Conservation (phyloP, 495 filamentous ascomycete genomes). For the Penicillium coprophilum region DNA sequence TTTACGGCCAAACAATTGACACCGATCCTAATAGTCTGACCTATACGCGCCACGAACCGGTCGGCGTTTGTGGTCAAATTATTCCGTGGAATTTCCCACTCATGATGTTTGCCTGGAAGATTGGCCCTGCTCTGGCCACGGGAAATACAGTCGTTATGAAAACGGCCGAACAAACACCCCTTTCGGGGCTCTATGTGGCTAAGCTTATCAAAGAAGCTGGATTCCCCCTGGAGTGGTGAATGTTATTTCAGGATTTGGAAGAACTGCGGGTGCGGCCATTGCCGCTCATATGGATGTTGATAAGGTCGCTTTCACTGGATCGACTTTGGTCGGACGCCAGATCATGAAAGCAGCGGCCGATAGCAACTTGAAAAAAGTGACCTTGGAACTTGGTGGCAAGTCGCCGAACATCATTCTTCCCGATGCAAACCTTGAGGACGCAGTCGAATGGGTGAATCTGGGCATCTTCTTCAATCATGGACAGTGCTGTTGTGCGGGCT, state of each 20-base stretch:
- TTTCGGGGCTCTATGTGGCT: conserved; percentile 7
- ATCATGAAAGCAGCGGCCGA: conserved; percentile 86
- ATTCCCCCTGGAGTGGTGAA: conserved; percentile 87
- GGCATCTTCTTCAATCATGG: conserved; percentile 93
- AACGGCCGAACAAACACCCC: conserved; percentile 2
- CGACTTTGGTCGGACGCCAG: conserved; percentile 72
- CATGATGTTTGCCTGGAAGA: conserved; percentile 86
- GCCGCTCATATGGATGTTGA: conserved; percentile 88
- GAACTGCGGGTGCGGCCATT: conserved; percentile 78
- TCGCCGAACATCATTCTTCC: conserved; percentile 87
- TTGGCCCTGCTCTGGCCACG: conserved; percentile 66
- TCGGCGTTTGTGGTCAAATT: conserved; percentile 76
- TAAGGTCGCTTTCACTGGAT: conserved; percentile 91
- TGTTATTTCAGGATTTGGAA: conserved; percentile 81
- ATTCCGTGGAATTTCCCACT: conserved; percentile 91
- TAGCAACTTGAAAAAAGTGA: conserved; percentile 91
- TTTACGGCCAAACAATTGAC: conserved; percentile 86
- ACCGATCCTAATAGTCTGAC: conserved; percentile 72
- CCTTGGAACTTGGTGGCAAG: conserved; percentile 87
- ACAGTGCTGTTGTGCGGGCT: conserved; percentile 87
- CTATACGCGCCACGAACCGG: conserved; percentile 76
- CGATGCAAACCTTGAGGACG: conserved; percentile 83
- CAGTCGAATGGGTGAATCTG: conserved; percentile 87
- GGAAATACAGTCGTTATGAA: conserved; percentile 10
- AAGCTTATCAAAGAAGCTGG: conserved; percentile 52